Evolutionary conservation across 305 asterid genomes (phyloP).

Genomic region (Vinca major): DNA sequence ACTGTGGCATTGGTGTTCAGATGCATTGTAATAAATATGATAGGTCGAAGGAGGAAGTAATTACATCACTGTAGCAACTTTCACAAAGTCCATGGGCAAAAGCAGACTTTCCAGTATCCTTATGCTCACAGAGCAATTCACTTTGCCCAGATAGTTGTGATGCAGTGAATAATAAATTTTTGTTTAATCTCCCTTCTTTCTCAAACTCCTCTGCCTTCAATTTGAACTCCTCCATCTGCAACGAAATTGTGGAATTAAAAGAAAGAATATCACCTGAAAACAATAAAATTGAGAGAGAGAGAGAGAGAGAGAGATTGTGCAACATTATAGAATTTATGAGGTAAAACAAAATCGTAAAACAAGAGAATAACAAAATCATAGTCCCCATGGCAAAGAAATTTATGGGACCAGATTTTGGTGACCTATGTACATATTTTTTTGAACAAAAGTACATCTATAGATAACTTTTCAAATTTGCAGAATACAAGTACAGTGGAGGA

Average conservation of each 20-base stretch:
- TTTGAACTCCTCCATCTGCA: slow-evolving; percentile 60
- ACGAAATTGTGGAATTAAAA: slow-evolving; percentile 5
- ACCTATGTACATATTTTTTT: too few species aligned
- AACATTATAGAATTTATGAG: neutral
- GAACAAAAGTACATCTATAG: too few species aligned
- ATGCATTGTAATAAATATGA: neutral
- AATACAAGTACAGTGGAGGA: too few species aligned
- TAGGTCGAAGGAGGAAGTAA: slow-evolving; percentile 12
- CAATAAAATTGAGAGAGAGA: neutral
- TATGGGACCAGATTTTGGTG: neutral
- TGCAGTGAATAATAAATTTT: slow-evolving; percentile 18
- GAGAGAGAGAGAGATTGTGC: neutral
- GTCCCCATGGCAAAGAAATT: neutral
- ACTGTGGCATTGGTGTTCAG: neutral
- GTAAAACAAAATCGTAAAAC: neutral
- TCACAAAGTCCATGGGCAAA: slow-evolving; percentile 74
- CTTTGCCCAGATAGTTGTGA: slow-evolving; percentile 30
- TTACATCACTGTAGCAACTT: slow-evolving; percentile 52
- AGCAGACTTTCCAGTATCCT: slow-evolving; percentile 35
- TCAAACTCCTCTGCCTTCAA: slow-evolving; percentile 44
- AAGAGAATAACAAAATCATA: neutral
- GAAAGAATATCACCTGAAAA: neutral
- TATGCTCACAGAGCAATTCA: slow-evolving; percentile 68
- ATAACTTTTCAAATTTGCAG: too few species aligned
- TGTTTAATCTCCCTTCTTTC: slow-evolving; percentile 26